Percentiles rank a stretch among this genome's conserved stretches.
Conservation (phyloP, 2,329 filamentous ascomycete genomes). For the Thielaviopsis euricoi region DNA sequence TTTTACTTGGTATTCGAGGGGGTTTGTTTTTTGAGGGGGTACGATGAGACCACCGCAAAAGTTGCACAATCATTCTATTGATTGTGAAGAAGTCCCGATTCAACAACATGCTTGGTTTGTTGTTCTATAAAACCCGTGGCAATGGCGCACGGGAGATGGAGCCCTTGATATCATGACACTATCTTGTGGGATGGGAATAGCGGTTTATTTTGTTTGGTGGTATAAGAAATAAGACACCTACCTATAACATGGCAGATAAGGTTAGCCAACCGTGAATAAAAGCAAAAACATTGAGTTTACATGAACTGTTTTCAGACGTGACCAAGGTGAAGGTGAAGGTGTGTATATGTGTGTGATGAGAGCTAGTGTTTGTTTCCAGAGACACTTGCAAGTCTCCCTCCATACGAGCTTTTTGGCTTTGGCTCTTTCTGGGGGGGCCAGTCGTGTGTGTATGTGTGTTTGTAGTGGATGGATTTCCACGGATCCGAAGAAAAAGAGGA, state of each 20-base stretch:
- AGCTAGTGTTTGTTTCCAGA: too few species aligned
- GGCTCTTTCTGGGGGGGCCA: too few species aligned
- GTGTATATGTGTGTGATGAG: too few species aligned
- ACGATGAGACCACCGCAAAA: neutral
- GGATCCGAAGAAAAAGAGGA: too few species aligned
- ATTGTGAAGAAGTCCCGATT: neutral
- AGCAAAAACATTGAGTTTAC: neutral
- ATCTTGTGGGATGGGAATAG: neutral
- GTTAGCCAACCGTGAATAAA: neutral
- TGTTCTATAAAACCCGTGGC: neutral
- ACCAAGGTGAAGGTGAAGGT: neutral
- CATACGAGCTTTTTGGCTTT: too few species aligned
- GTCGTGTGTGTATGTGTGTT: too few species aligned
- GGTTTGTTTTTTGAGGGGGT: neutral
- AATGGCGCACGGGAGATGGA: neutral
- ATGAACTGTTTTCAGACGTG: too few species aligned
- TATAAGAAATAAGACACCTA: neutral
- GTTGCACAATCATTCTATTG: neutral
- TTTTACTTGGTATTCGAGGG: neutral
- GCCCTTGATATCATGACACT: neutral
- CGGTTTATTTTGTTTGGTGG: neutral
- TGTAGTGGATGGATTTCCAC: too few species aligned
- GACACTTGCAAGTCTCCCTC: too few species aligned
- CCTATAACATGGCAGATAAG: neutral
- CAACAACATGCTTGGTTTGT: neutral